Conservation (phyloP, 2,329 filamentous ascomycete genomes). For the Curvularia sp. region DNA sequence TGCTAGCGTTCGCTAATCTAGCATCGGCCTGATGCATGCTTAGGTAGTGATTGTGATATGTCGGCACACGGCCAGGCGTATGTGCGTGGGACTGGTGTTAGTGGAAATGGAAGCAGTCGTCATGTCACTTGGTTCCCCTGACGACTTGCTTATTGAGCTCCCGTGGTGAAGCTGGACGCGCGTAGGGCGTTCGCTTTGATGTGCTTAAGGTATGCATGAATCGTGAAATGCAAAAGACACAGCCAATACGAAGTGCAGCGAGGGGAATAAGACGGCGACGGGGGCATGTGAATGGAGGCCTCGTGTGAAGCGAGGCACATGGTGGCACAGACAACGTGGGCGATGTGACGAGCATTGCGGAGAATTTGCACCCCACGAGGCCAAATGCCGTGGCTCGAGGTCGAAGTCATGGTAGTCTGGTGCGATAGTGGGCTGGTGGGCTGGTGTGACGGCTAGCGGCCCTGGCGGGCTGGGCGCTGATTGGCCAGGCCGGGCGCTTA, state of each 20-base stretch:
- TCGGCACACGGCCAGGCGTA: conserved; percentile 15
- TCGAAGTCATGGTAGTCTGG: background rate
- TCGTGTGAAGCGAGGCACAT: conserved; percentile 17
- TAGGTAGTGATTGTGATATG: conserved; percentile 27
- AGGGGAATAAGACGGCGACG: conserved; percentile 21
- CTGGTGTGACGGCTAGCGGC: conserved; percentile 15
- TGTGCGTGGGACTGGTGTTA: background rate
- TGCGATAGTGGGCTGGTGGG: background rate
- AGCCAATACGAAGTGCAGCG: conserved; percentile 22
- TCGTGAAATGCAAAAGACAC: conserved; percentile 4
- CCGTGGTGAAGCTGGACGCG: background rate
- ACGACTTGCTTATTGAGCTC: conserved; percentile 2
- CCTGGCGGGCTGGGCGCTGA: conserved; percentile 20
- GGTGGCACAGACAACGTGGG: conserved; percentile 23
- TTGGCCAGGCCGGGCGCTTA: conserved; percentile 25
- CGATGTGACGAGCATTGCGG: conserved; percentile 15
- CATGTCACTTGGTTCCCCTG: background rate
- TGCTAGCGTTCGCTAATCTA: conserved; percentile 47
- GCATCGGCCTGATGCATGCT: conserved; percentile 31
- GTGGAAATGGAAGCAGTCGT: background rate
- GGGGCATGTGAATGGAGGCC: conserved; percentile 16
- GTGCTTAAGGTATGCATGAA: conserved; percentile 15
- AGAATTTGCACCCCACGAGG: conserved; percentile 20
- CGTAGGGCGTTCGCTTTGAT: conserved; percentile 3
- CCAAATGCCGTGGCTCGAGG: conserved; percentile 13